A percentile compares a stretch with the other conserved stretches of the same genome.
phyloP scores from a whole-genome alignment of 495 filamentous ascomycete genomes.

The Chaetomium cochliodes region DNA sequence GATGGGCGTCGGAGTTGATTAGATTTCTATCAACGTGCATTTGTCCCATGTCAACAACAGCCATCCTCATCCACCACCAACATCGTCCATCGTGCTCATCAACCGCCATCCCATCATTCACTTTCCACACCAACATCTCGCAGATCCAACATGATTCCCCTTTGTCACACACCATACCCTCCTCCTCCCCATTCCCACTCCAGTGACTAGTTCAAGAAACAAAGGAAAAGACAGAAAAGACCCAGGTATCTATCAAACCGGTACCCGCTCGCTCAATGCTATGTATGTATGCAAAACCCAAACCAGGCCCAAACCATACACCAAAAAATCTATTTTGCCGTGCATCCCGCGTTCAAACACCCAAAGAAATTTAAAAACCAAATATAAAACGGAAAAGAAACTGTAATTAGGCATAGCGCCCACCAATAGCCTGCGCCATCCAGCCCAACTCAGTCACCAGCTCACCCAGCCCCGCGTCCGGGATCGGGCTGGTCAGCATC shows the following conservation, averaged over 20 bases:
- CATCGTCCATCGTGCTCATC: neutral
- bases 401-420: neutral
- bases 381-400: constrained; percentile 10
- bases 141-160: neutral
- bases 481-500: constrained; percentile 36
- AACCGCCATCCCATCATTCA: neutral
- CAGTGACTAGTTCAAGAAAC: neutral
- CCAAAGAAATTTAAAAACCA: neutral
- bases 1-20: neutral
- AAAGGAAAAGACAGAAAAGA: neutral
- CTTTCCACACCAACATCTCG: neutral
- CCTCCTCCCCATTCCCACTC: neutral
- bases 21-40: neutral
- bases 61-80: neutral
- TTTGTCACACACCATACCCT: neutral
- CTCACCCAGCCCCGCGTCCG: constrained; percentile 44
- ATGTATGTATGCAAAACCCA: constrained; percentile 8
- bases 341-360: neutral
- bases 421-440: constrained; percentile 36
- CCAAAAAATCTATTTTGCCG: constrained; percentile 9
- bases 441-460: constrained; percentile 47
- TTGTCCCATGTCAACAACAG: neutral
- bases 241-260: constrained; percentile 1
- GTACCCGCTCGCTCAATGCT: neutral
- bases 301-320: neutral